Conservation (phyloP, 768 basidiomycete genomes). For the Mycena capillaripes region DNA sequence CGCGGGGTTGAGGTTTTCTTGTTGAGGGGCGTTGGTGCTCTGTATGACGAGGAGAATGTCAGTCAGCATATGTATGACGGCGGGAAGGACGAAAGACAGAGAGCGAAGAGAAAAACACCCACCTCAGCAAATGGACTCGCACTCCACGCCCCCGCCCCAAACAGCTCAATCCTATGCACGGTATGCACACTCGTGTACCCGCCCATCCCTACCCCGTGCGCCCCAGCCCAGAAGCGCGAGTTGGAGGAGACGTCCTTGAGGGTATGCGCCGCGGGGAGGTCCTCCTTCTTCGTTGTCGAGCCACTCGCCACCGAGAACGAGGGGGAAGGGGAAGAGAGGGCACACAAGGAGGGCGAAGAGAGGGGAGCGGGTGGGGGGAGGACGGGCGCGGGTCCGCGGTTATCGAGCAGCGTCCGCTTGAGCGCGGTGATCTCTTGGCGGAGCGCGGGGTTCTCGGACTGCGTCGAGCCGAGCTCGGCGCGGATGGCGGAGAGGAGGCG, state of each 20-base stretch:
- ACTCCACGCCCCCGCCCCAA: slow-evolving; percentile 41
- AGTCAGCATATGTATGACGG: too few relatives aligned
- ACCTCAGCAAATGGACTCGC: slow-evolving; percentile 34
- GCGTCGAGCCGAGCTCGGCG: slow-evolving; percentile 82
- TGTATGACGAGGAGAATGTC: too few relatives aligned
- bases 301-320: slow-evolving; percentile 27
- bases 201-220: too few relatives aligned
- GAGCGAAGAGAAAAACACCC: not conserved
- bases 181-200: slow-evolving; percentile 90
- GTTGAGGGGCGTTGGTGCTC: not conserved
- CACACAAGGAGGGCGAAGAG: too few relatives aligned
- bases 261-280: too few relatives aligned
- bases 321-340: slow-evolving; percentile 41
- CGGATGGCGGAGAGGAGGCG: slow-evolving; percentile 90
- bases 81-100: too few relatives aligned
- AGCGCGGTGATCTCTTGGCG: slow-evolving; percentile 82
- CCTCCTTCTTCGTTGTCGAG: too few relatives aligned
- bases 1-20: slow-evolving; percentile 87
- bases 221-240: slow-evolving; percentile 85
- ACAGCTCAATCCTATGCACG: slow-evolving; percentile 81
- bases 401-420: slow-evolving; percentile 81
- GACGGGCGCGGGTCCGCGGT: slow-evolving; percentile 63
- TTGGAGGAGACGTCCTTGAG: slow-evolving; percentile 81
- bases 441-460: slow-evolving; percentile 87
- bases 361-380: slow-evolving; percentile 33